phyloP scores from a whole-genome alignment of 257 asterid species.

The Solanum dulcamara region DNA sequence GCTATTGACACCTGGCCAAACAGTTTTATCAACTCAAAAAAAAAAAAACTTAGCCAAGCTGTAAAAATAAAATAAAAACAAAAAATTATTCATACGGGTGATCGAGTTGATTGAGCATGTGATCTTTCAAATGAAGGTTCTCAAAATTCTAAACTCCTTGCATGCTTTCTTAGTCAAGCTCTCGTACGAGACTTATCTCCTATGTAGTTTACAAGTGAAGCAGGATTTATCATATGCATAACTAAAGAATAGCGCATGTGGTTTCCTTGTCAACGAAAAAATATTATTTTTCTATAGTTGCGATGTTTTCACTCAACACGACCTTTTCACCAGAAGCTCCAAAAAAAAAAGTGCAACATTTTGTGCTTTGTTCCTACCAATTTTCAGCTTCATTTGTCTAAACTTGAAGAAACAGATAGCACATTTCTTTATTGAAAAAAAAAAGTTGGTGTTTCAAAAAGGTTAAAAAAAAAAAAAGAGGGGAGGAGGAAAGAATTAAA shows the following conservation, averaged over 20 bases:
- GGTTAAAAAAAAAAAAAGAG: background rate
- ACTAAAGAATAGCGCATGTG: no score
- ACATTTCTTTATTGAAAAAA: background rate
- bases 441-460: background rate
- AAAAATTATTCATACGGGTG: background rate
- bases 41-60: background rate
- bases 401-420: background rate
- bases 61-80: background rate
- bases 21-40: background rate
- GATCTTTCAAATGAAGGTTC: background rate
- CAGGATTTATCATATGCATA: background rate
- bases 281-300: background rate
- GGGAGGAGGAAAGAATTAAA: background rate
- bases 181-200: accelerated
- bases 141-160: background rate
- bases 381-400: background rate
- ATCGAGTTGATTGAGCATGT: background rate
- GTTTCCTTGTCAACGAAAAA: background rate
- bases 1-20: background rate
- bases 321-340: background rate
- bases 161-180: background rate
- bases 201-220: background rate
- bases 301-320: background rate
- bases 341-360: background rate
- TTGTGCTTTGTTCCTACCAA: background rate